Evolutionary conservation across 2,329 filamentous ascomycete genomes (phyloP).

Genomic region (Colletotrichum chrysophilum): DNA sequence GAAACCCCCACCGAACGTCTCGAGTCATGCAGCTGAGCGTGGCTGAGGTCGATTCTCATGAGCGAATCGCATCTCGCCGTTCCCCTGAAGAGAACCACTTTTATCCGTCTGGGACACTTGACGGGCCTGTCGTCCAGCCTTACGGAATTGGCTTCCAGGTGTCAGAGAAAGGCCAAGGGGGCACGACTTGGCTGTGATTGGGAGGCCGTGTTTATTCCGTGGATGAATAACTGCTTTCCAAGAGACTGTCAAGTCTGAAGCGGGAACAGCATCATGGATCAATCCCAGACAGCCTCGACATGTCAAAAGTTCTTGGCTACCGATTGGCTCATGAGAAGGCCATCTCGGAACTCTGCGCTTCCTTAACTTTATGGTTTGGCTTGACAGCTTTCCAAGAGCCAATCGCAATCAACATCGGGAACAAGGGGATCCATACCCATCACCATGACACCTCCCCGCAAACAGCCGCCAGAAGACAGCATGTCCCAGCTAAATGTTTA

Average conservation of each 20-base stretch:
- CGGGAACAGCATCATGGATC: background rate
- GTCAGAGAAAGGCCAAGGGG: background rate
- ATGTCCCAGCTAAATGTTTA: background rate
- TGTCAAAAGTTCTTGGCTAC: background rate
- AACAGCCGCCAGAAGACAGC: background rate
- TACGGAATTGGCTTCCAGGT: background rate
- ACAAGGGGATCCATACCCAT: background rate
- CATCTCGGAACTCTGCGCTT: background rate
- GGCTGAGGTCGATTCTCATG: slow-evolving; percentile 6
- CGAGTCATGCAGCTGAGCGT: slow-evolving; percentile 1
- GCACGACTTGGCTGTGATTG: background rate
- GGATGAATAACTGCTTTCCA: background rate
- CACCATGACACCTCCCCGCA: background rate
- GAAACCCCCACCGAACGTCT: background rate
- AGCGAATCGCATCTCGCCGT: slow-evolving; percentile 13
- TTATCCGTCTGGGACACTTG: background rate
- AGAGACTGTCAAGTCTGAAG: slow-evolving; percentile 1
- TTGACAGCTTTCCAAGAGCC: background rate
- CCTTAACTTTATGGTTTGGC: background rate
- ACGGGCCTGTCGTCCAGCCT: background rate
- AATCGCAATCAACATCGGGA: background rate
- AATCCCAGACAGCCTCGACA: background rate
- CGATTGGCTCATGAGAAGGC: slow-evolving; percentile 2
- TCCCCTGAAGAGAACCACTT: background rate
- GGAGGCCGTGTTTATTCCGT: background rate